phyloP scores from a whole-genome alignment of 2,329 filamentous ascomycete species.

The Scedosporium aurantiacum region DNA sequence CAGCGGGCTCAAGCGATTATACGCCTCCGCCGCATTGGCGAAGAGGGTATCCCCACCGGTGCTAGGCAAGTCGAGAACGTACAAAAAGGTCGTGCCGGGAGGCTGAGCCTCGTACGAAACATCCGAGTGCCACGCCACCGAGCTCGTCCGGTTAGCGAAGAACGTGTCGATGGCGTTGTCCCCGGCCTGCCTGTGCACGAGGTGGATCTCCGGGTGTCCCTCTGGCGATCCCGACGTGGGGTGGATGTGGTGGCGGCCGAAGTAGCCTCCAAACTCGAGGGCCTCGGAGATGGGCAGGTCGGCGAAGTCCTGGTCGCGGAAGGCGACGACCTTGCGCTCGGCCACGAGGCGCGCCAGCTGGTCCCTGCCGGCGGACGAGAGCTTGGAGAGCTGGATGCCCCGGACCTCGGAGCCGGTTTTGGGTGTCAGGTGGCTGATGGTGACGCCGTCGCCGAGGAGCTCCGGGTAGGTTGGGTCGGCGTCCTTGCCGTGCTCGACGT shows the following conservation, averaged over 20 bases:
- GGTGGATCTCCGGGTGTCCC: slow-evolving; percentile 63
- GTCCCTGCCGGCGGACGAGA: slow-evolving; percentile 60
- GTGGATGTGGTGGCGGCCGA: slow-evolving; percentile 73
- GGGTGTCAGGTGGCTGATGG: slow-evolving; percentile 54
- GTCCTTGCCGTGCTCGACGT: slow-evolving; percentile 65
- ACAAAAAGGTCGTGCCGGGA: slow-evolving; percentile 81
- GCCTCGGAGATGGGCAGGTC: slow-evolving; percentile 60
- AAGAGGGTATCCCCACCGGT: slow-evolving; percentile 82
- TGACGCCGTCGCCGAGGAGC: slow-evolving; percentile 43
- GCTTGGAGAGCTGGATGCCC: slow-evolving; percentile 59
- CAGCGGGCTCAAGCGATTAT: slow-evolving; percentile 64
- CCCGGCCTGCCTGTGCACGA: slow-evolving; percentile 59
- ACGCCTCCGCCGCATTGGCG: slow-evolving; percentile 67
- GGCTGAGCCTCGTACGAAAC: slow-evolving; percentile 83
- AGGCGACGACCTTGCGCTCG: slow-evolving; percentile 67
- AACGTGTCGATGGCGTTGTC: slow-evolving; percentile 42
- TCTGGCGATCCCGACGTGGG: slow-evolving; percentile 66
- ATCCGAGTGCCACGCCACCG: slow-evolving; percentile 81
- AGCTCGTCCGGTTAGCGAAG: slow-evolving; percentile 60
- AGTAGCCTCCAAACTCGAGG: slow-evolving; percentile 61
- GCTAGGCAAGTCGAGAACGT: slow-evolving; percentile 70
- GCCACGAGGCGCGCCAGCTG: slow-evolving; percentile 67
- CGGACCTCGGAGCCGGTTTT: slow-evolving; percentile 62
- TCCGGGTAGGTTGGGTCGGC: slow-evolving; percentile 60
- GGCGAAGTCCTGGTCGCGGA: slow-evolving; percentile 64